Base-by-base conservation (phyloP, 176 grass and related monocot species). In the Carex pumila region DNA sequence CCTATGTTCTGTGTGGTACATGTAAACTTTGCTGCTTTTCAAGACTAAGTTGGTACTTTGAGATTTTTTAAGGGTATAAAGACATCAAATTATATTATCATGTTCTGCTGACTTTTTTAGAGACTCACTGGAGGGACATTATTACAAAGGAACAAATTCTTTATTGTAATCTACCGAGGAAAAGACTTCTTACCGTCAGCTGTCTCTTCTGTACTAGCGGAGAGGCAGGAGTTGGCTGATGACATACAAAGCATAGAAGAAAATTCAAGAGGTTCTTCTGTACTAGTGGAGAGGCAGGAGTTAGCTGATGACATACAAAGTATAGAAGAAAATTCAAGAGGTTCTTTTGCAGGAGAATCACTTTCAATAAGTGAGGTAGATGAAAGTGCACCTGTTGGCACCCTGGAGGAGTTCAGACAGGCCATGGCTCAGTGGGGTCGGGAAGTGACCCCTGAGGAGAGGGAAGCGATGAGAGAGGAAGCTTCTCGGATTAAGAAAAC, bases 151-250 rank as follows among this genome's bases (percentile, higher is more conserved):
- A 98, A 93, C 89, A 98, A 98, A 85, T 94, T 89, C 71, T 98
- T 90, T 88, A 93, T 98, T 90, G 89, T 98, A 56, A 90, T 98
- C 71, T 98, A 95, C 84, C 89, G 93, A 85, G 96, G 96, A 81
- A 98, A 98, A 74, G 96, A 98, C 61, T 98, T 98, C 77, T 85
- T 95, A n/a, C 87, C 96, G 61, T 88, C 91, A 65, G 71, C 88
- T 64, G 86, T 98, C 52, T 90, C 91, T 12, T 78, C 83, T 81
- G 89, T 87, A 56, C 90, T 95, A 83, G 88, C 83, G 70, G 96
- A 98, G 89, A 93, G 92, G 83, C 91, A 98, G 86, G 93, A 87
- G 81, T 87, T 98, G 71, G 89, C 93, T 74, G 88, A 92, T 59
- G 80, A 94, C 89, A 89, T 93, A 45, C 93, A 98, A 85, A 91